Base-by-base conservation (phyloP, 768 basidiomycete genomes). In the Clitopilus passeckerianus region DNA sequence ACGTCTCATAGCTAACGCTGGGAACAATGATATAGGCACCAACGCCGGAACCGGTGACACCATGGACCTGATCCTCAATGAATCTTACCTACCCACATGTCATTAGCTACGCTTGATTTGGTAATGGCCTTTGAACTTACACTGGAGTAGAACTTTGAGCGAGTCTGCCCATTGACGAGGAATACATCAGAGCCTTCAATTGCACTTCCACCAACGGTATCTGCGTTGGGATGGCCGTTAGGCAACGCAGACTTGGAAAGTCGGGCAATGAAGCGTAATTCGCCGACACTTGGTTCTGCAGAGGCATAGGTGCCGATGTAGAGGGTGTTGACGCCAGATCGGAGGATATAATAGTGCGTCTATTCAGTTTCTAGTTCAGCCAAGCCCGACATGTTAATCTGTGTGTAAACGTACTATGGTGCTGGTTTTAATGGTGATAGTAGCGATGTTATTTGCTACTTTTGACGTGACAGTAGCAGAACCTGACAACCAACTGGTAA, bases 151-250 rank as follows among this genome's bases (percentile, higher is more conserved):
- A 79, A 81, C 64, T 82, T 81, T 57, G 77, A 79, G 18, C 78
- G 73, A 5, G 79, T 82, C 63, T 80, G 75, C 1, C 79, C 78
- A 57, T 77, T 71, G 41, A 78, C 57, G 34, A 72, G 57, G 66
- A 70, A 82, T 12, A 81, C 80, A 62, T 82, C 80, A 0, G 74
- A 72, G 20, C 80, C 80, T 68, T 80, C 80, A 52, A 82, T 77
- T 18, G 75, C 75, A 22, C 74, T 71, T 5, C 75, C 76, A n/a
- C 75, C 76, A 37, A 75, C 69, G 8, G 79, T 65, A 18, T 78
- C 76, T 18, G 78, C 70, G 37, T 65, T 67, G 6, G 69, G 63
- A 18, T 71, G 65, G 14, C 79, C 79, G 60, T 74, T 77, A 2
- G 77, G 75, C 7, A 80, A 64, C 1, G 73, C 67, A 7, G 75